A percentile compares a stretch with the other conserved stretches of the same genome.
Conservation (phyloP, 257 asterid species). For the Solanum ossicruentum region DNA sequence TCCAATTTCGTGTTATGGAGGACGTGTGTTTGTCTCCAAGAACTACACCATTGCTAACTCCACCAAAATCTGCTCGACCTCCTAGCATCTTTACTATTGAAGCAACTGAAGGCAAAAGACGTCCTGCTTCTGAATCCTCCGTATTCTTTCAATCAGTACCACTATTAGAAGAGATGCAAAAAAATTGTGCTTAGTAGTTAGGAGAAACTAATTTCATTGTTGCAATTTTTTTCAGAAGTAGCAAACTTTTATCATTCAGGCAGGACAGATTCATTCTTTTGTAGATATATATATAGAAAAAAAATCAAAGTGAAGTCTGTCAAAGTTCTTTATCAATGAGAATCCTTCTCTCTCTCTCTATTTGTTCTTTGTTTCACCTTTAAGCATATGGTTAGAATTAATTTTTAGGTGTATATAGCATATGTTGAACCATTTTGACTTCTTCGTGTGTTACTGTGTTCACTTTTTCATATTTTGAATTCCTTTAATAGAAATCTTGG, state of each 20-base stretch:
- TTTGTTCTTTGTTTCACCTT: neutral
- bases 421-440: too few species aligned
- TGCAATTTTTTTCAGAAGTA: neutral
- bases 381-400: neutral
- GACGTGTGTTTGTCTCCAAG: slow-evolving; percentile 65
- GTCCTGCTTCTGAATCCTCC: neutral
- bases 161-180: neutral
- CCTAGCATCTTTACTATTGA: neutral
- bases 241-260: neutral
- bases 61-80: slow-evolving; percentile 14
- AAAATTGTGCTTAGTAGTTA: neutral
- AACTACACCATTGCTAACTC: slow-evolving; percentile 18
- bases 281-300: neutral
- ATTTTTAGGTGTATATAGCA: too few species aligned
- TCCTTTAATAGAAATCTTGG: too few species aligned
- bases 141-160: neutral
- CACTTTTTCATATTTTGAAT: too few species aligned
- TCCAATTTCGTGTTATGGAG: slow-evolving; percentile 56
- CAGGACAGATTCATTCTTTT: neutral
- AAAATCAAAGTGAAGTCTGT: neutral
- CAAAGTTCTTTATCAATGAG: neutral
- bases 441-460: too few species aligned
- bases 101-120: neutral
- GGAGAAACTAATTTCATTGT: neutral
- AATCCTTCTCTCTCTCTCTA: neutral